A percentile compares a stretch with the other conserved stretches of the same genome.
Evolutionary conservation across 2,329 filamentous ascomycete genomes (phyloP).

Genomic region (Cadophora malorum): DNA sequence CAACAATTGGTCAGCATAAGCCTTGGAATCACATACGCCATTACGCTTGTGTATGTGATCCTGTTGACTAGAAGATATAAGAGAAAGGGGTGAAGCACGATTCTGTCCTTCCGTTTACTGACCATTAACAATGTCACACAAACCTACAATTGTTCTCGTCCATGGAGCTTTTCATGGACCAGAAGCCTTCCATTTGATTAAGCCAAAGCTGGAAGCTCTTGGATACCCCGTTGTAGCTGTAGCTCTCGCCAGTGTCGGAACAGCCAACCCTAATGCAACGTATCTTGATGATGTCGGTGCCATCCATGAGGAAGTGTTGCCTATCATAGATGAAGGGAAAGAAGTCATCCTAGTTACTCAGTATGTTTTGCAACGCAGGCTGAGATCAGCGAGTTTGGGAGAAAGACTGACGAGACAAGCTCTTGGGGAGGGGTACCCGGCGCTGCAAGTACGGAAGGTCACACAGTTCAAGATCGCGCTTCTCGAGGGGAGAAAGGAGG

Average conservation of each 20-base stretch:
- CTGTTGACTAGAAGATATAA: too few relatives aligned
- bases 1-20: neutral
- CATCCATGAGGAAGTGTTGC: conserved; percentile 16
- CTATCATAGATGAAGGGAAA: conserved; percentile 25
- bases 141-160: conserved; percentile 29
- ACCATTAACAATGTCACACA: neutral
- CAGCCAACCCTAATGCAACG: neutral
- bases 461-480: conserved; percentile 46
- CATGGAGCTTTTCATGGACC: conserved; percentile 30
- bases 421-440: conserved; percentile 47
- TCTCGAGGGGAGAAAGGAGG: conserved; percentile 49
- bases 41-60: too few relatives aligned
- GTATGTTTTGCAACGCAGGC: conserved; percentile 26
- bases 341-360: conserved; percentile 49
- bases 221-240: conserved; percentile 23
- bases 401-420: neutral
- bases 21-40: neutral
- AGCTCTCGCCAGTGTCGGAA: conserved; percentile 13
- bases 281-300: conserved; percentile 24
- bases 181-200: conserved; percentile 19
- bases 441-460: conserved; percentile 44
- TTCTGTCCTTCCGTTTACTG: too few relatives aligned
- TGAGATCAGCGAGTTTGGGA: neutral
- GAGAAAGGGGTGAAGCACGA: neutral
- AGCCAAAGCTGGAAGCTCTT: conserved; percentile 21